A percentile compares a stretch with the other conserved stretches of the same genome.
Evolutionary conservation across 2,329 filamentous ascomycete genomes (phyloP).

Genomic region (Fusarium guadeloupense): DNA sequence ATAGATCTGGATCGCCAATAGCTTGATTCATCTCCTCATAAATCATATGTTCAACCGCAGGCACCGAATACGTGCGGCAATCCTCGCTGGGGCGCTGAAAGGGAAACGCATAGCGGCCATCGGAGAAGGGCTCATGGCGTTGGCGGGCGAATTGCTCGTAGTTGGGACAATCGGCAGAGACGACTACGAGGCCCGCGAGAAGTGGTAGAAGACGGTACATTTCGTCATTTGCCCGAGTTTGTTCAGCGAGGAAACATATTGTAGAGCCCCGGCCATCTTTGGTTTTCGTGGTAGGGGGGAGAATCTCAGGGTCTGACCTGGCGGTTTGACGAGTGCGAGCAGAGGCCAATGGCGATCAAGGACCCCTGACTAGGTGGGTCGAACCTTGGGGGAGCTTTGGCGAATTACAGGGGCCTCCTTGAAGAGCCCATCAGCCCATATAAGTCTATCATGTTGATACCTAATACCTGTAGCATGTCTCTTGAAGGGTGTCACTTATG

Average conservation of each 20-base stretch:
- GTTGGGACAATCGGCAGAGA: constrained; percentile 46
- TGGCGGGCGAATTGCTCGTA: constrained; percentile 49
- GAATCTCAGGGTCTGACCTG: constrained; percentile 8
- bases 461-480: too few species aligned
- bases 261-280: neutral
- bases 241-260: constrained; percentile 15
- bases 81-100: constrained; percentile 79
- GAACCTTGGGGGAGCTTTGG: constrained; percentile 14
- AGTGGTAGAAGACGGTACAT: constrained; percentile 13
- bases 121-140: constrained; percentile 74
- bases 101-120: constrained; percentile 79
- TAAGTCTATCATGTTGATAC: too few species aligned
- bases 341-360: neutral
- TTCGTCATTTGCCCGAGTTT: constrained; percentile 12
- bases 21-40: constrained; percentile 68
- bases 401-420: neutral
- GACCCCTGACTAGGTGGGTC: constrained; percentile 23
- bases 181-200: constrained; percentile 28
- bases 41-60: constrained; percentile 80
- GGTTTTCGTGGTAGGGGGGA: neutral
- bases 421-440: too few species aligned
- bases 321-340: neutral
- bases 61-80: constrained; percentile 84
- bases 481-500: too few species aligned
- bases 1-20: constrained; percentile 80